These are phyloP conservation scores for Hygrocybe coccinea DNA, from an alignment of 768 basidiomycete species.

Conservation along the genomic window DNA sequence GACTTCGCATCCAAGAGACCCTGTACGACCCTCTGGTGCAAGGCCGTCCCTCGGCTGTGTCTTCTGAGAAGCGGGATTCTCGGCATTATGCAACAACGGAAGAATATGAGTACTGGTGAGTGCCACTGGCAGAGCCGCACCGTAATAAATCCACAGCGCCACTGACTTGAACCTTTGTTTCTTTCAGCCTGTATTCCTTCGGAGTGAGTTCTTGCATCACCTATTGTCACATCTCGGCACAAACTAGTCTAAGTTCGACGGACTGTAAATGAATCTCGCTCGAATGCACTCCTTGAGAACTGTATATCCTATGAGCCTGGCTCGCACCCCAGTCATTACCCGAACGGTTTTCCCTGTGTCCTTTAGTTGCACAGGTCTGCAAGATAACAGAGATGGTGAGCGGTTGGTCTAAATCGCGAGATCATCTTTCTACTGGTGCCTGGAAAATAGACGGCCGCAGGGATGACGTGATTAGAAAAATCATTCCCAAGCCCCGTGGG, in stretches of 20 bases:
- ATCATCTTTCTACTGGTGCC: no score
- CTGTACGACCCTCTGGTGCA: neutral
- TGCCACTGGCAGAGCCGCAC: neutral
- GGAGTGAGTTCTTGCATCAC: no score
- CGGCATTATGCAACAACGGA: neutral
- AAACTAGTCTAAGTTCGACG: no score
- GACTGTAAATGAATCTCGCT: neutral
- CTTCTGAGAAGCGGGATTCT: neutral
- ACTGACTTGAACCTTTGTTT: neutral
- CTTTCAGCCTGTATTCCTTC: no score
- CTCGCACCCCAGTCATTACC: neutral
- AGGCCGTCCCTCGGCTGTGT: neutral
- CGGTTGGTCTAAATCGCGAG: no score
- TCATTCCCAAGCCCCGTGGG: no score
- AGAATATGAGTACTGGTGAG: neutral
- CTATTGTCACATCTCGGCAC: no score
- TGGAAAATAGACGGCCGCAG: no score
- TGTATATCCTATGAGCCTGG: neutral
- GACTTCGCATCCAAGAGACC: neutral
- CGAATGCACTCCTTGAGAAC: neutral
- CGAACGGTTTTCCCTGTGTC: neutral
- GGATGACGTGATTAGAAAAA: no score
- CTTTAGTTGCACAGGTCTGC: neutral
- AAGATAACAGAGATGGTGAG: neutral
- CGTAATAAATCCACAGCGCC: neutral